phyloP scores from a whole-genome alignment of 208 protist genomes.

The Acanthamoeba royreba region DNA sequence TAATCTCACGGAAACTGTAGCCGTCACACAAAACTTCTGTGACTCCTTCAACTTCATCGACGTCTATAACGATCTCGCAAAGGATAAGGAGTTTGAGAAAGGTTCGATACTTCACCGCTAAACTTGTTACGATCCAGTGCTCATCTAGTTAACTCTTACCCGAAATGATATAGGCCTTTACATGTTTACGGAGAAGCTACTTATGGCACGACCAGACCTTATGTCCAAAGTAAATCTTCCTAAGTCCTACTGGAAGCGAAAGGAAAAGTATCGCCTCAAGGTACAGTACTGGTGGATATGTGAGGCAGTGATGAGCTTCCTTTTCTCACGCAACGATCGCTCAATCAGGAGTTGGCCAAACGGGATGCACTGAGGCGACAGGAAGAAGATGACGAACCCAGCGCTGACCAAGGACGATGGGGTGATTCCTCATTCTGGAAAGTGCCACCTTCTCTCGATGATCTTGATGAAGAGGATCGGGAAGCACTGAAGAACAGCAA shows the following conservation, averaged over 20 bases:
- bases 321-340: background rate
- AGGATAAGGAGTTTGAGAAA: slow-evolving; percentile 5
- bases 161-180: background rate
- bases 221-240: background rate
- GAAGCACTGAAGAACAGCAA: background rate
- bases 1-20: slow-evolving; percentile 35
- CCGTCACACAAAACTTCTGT: slow-evolving; percentile 40
- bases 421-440: background rate
- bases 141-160: background rate
- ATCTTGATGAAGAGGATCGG: background rate
- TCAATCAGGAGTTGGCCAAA: background rate
- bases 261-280: background rate
- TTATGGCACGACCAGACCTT: background rate
- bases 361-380: background rate
- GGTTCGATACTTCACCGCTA: too few relatives aligned
- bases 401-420: background rate
- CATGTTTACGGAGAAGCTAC: slow-evolving; percentile 39
- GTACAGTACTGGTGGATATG: background rate
- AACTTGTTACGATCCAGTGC: background rate
- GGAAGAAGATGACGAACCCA: too few relatives aligned
- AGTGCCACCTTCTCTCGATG: background rate
- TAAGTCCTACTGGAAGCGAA: background rate
- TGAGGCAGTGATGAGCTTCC: too few relatives aligned
- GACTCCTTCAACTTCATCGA: background rate
- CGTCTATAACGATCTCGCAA: background rate